Base-by-base conservation (phyloP, 2,329 filamentous ascomycete species). In the Aspergillus proliferans region DNA sequence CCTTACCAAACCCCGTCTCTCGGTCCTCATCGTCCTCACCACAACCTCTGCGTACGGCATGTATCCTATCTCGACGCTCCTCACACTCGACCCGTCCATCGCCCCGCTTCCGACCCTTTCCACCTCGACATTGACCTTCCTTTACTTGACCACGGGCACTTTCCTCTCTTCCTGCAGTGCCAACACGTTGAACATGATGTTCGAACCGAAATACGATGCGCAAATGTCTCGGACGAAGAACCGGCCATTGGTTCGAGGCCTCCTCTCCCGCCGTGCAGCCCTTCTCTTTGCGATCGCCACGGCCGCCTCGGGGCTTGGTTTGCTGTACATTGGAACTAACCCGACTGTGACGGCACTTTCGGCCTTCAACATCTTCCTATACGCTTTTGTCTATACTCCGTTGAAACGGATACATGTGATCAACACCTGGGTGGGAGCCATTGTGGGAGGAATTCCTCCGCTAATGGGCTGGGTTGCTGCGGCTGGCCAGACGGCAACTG, bases 381-480 rank as follows among this genome's bases (percentile, higher is more conserved):
- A 98, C 60, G 93, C 91, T 0, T 92, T 88, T 49, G 76, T 91
- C 0, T 98, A 98, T 69, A 98, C 93, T 0, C 91, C 92, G 0
- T 73, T 97, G 62, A 98, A 98, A 72, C 84, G 89, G 6, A 75
- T 96, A 10, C 87, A 86, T 3, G 87, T 85, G 8, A 72, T 91
- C 50, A 98, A 98, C 64, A 98, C 93, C 0, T 98, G 93, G 93
- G 81, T 94, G 14, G 93, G 93, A 14, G 93, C 91, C 3, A 71
- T 98, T 0, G 88, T 98, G 0, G 93, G 93, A 52, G 91, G 86
- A 1, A 95, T 98, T 49, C 92, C 93, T 0, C 93, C 93, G 0
- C 72, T 98, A 28, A 98, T 98, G 93, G 93, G 93, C 56, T 98
- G 93, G 93, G 88, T 90, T 14, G 93, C 93, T 0, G 93, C 93